These are phyloP conservation scores for Calocybe indica DNA, from an alignment of 768 basidiomycete species.

Conservation along the genomic window DNA sequence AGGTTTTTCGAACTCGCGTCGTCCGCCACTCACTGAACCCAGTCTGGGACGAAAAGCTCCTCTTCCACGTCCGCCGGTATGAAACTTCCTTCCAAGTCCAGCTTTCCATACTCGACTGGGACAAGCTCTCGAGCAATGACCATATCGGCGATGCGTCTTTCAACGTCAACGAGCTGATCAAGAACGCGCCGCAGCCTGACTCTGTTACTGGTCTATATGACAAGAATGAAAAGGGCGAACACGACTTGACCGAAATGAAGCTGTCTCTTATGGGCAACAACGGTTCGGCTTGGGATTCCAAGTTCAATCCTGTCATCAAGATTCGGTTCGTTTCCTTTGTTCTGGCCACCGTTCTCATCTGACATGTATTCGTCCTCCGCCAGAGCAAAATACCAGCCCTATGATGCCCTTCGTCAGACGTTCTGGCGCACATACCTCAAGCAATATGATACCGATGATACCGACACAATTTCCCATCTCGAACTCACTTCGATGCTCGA, in stretches of 20 bases:
- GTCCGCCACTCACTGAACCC: conserved; percentile 82
- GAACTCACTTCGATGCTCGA: conserved; percentile 96
- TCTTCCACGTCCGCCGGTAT: conserved; percentile 90
- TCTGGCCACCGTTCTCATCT: background rate
- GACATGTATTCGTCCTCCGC: background rate
- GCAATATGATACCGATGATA: conserved; percentile 90
- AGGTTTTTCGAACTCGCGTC: conserved; percentile 90
- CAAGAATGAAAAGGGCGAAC: conserved; percentile 45
- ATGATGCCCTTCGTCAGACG: conserved; percentile 81
- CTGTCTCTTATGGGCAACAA: conserved; percentile 61
- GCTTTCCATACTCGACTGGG: conserved; percentile 92
- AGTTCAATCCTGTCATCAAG: conserved; percentile 61
- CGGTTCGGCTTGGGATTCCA: conserved; percentile 59
- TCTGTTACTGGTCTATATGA: conserved; percentile 52
- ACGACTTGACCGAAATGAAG: conserved; percentile 69
- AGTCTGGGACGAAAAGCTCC: conserved; percentile 89
- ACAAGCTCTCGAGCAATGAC: conserved; percentile 87
- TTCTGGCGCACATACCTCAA: conserved; percentile 89
- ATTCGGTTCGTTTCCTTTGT: conserved; percentile 45
- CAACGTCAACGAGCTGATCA: conserved; percentile 64
- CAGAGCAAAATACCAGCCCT: conserved; percentile 94
- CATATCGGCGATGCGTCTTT: conserved; percentile 77
- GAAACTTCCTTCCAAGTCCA: conserved; percentile 76
- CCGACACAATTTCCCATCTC: conserved; percentile 63
- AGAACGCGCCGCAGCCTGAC: conserved; percentile 59